Evolutionary conservation across 441 rosid genomes (phyloP).

Genomic region (Arabidopsis hybrid): DNA sequence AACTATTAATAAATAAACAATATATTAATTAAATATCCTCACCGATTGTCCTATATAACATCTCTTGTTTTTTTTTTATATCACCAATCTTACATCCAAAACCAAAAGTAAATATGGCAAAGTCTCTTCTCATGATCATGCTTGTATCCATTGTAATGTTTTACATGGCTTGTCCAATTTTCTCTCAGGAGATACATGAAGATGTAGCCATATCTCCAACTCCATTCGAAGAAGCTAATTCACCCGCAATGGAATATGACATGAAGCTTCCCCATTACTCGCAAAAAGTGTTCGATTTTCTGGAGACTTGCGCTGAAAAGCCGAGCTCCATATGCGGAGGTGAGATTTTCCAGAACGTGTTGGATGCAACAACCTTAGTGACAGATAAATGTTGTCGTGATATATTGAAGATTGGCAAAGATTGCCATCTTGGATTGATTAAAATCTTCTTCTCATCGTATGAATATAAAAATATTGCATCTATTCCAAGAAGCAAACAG

Average conservation of each 20-base stretch:
- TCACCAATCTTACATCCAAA: not conserved
- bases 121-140: slow-evolving; percentile 17
- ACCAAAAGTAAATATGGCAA: slow-evolving; percentile 29
- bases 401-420: slow-evolving; percentile 10
- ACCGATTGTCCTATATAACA: not conserved
- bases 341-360: not conserved
- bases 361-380: not conserved
- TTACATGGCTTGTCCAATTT: not conserved
- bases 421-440: no score
- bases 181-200: slow-evolving; percentile 11
- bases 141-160: slow-evolving; percentile 6
- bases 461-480: no score
- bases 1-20: slow-evolving; percentile 4
- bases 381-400: slow-evolving; percentile 14
- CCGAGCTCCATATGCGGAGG: not conserved
- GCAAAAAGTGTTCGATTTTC: not conserved
- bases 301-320: not conserved
- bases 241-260: not conserved
- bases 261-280: not conserved
- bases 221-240: slow-evolving; percentile 4
- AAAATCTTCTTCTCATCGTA: no score
- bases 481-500: no score
- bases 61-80: not conserved
- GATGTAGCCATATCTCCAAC: slow-evolving; percentile 24
- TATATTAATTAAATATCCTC: not conserved